Evolutionary conservation across 1,284 basidiomycete genomes (phyloP), one percentile per base, ranked within the genome.

Genomic region (Apiotrichum mycotoxinovorans): DNA sequence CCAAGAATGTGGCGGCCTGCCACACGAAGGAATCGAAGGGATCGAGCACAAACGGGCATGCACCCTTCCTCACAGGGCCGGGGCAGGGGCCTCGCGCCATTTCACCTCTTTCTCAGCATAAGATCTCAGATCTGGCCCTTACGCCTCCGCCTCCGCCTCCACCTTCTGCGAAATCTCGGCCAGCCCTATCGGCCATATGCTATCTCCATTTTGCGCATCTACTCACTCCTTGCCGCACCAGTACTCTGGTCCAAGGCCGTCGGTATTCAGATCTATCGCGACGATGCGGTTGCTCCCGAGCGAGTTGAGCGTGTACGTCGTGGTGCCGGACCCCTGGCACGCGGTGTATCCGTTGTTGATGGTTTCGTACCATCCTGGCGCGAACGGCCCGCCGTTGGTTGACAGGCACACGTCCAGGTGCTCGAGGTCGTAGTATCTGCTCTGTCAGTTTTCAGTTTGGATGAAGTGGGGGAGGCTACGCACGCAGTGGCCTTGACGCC

Each of bases 141-240:
- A n/a, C n/a, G n/a, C n/a, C n/a, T n/a, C n/a, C n/a, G n/a, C n/a
- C n/a, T n/a, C n/a, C n/a, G n/a, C n/a, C n/a, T n/a, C n/a, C n/a
- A n/a, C n/a, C n/a, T n/a, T n/a, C n/a, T n/a, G n/a, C n/a, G n/a
- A n/a, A n/a, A n/a, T n/a, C n/a, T n/a, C n/a, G n/a, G n/a, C n/a
- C n/a, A n/a, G n/a, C n/a, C n/a, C n/a, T n/a, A n/a, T n/a, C n/a
- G n/a, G 30, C 30, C 30, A 12, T 7, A 15, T 17, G 37, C 37
- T 17, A 15, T 17, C 30, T 10, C 37, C 5, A 15, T 38, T n/a
- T 5, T 27, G 42, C 20, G 4, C 23, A 8, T 22, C 4, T 7
- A 47, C 46, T 47, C 23, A 47, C 64, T 65, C 59, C 57, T 47
- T 63, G 38, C 64, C 64, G 37, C 64, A 65, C 64, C 64, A 65